Evolutionary conservation across 2,329 filamentous ascomycete species (phyloP), one percentile per base, ranked within the genome.

Genomic region (Colletotrichum horii): DNA sequence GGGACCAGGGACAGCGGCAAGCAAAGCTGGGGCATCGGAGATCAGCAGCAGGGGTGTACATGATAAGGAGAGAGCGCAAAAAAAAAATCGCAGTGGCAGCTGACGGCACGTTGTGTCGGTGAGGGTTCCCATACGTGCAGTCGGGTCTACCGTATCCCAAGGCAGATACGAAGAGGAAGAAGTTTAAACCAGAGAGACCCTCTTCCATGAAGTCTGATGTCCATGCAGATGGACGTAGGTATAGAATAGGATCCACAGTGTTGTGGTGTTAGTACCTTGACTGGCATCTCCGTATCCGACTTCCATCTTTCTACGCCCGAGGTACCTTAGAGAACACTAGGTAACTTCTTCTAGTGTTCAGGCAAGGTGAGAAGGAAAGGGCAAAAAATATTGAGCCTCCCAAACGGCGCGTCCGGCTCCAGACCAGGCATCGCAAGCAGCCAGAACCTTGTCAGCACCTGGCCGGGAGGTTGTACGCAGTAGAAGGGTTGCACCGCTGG

Each of bases 401-500:
- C 26, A 55, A 52, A 60, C 70, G 64, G 70, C 58, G 38, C 70
- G 28, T 67, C 69, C 69, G 64, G 64, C 43, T 28, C 73, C 38
- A 65, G 64, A 38, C 38, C 36, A 60, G 68, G 55, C 32, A 19
- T 61, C 38, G 69, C 48, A 73, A 67, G 28, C 62, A 62, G 69
- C 73, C 62, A 56, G 56, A 55, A 67, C 73, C 73, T 56, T 72
- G 73, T 36, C 26, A 55, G 68, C 61, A 71, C 32, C 60, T 66
- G 30, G 48, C 52, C 36, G 22, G 24, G 61, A 71, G 60, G 34
- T 24, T 61, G 58, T 68, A n/a, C n/a, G n/a, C n/a, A n/a, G n/a
- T n/a, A 15, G 64, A 72, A 73, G 56, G 69, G 70, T 75, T 62
- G 55, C 70, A 73, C 30, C 58, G 56, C 73, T 28, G 56, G 64